Conservation (phyloP, 768 basidiomycete species). For the Rhodotorula babjevae region DNA sequence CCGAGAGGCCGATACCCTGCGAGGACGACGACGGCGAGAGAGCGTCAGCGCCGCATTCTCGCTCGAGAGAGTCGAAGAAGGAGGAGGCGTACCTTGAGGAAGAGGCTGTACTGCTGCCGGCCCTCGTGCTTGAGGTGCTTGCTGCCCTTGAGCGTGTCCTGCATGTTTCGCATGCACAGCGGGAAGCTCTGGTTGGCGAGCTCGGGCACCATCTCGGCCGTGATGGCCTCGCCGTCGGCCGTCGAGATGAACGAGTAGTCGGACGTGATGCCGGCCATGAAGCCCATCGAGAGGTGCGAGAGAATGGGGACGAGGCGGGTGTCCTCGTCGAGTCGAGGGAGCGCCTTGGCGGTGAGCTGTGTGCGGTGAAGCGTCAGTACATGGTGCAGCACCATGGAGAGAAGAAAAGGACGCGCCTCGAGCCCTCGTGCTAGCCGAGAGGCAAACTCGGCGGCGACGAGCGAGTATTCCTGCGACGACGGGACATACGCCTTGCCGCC, state of each 20-base stretch:
- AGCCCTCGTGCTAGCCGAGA: conserved; percentile 65
- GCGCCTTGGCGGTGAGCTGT: conserved; percentile 74
- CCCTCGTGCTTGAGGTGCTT: conserved; percentile 89
- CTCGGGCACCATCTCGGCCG: conserved; percentile 89
- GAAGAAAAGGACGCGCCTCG: conserved; percentile 54
- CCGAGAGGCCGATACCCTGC: conserved; percentile 82
- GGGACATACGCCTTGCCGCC: conserved; percentile 87
- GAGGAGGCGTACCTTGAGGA: conserved; percentile 68
- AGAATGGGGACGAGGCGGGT: conserved; percentile 82
- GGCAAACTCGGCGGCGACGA: conserved; percentile 83
- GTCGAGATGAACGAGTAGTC: conserved; percentile 64
- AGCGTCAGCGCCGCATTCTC: not conserved
- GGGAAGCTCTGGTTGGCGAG: conserved; percentile 86
- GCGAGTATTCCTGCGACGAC: conserved; percentile 55
- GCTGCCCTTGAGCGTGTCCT: conserved; percentile 69
- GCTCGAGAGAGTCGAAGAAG: not conserved
- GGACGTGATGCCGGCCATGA: conserved; percentile 81
- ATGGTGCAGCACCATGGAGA: not conserved
- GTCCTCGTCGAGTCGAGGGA: conserved; percentile 91
- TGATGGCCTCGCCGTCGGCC: conserved; percentile 63
- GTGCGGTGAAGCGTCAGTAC: conserved; percentile 1
- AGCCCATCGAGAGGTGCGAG: conserved; percentile 85
- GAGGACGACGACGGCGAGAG: not conserved
- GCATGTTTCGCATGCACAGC: conserved; percentile 86
- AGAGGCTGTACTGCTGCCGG: conserved; percentile 82